phyloP scores from a whole-genome alignment of 306 rosid genomes.

The Quercus cerris region DNA sequence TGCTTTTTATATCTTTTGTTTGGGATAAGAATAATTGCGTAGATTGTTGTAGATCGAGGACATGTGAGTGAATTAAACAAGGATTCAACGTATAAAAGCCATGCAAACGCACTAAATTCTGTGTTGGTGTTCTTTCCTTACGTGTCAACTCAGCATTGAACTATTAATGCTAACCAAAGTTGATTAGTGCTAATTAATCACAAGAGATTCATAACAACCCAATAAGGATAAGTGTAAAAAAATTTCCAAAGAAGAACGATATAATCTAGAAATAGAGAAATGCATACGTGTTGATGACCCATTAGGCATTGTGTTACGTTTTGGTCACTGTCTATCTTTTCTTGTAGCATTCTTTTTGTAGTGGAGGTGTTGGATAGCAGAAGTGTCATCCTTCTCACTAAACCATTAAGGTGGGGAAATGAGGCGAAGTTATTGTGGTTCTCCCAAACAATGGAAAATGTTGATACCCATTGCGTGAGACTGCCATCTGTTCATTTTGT shows the following conservation, averaged over 20 bases:
- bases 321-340: background rate
- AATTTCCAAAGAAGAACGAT: background rate
- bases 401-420: conserved; percentile 38
- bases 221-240: background rate
- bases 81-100: background rate
- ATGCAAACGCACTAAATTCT: conserved; percentile 29
- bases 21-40: background rate
- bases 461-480: background rate
- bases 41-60: background rate
- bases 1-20: background rate
- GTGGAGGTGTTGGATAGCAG: conserved; percentile 12
- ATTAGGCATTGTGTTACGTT: background rate
- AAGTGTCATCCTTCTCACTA: conserved; percentile 69
- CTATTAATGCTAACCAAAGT: background rate
- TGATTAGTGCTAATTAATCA: background rate
- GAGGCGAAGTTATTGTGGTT: background rate
- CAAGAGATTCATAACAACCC: too few species aligned
- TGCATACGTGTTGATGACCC: background rate
- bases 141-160: conserved; percentile 29
- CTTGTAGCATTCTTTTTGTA: background rate
- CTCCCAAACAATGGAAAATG: background rate
- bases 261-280: background rate
- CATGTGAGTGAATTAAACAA: background rate
- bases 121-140: conserved; percentile 20
- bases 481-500: conserved; percentile 15